Conservation (phyloP, 371 early-diverging fungal species). For the Phascolomyces articulosus region DNA sequence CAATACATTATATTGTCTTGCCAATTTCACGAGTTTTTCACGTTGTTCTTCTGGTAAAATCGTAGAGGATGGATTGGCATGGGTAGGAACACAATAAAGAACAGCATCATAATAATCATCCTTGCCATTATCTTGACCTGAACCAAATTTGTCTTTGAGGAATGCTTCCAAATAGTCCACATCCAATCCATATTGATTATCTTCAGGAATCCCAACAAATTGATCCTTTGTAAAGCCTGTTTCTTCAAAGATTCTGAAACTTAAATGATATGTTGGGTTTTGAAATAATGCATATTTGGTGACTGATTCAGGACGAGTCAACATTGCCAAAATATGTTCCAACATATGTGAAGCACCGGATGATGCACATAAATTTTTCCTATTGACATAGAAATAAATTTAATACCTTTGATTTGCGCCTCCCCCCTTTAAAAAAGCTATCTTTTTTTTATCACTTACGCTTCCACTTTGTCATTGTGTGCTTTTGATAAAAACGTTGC, state of each 20-base stretch:
- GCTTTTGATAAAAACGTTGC: slow-evolving; percentile 31
- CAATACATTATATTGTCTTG: slow-evolving; percentile 52
- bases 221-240: slow-evolving; percentile 39
- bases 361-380: slow-evolving; percentile 32
- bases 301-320: slow-evolving; percentile 28
- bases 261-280: slow-evolving; percentile 66
- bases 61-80: slow-evolving; percentile 57
- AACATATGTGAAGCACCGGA: slow-evolving; percentile 42
- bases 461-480: slow-evolving; percentile 21
- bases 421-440: no score
- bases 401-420: no score
- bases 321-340: slow-evolving; percentile 30
- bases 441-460: slow-evolving; percentile 14
- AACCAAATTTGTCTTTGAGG: slow-evolving; percentile 11
- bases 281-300: slow-evolving; percentile 51
- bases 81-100: slow-evolving; percentile 64
- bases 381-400: not conserved
- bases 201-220: slow-evolving; percentile 40
- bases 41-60: slow-evolving; percentile 43
- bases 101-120: slow-evolving; percentile 28
- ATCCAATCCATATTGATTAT: slow-evolving; percentile 24
- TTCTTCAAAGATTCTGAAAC: slow-evolving; percentile 51
- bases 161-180: slow-evolving; percentile 22
- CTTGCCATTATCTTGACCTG: not conserved
- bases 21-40: slow-evolving; percentile 45